Evolutionary conservation across 352 stramenopile genomes (phyloP).

Genomic region (Phytophthora foliorum): DNA sequence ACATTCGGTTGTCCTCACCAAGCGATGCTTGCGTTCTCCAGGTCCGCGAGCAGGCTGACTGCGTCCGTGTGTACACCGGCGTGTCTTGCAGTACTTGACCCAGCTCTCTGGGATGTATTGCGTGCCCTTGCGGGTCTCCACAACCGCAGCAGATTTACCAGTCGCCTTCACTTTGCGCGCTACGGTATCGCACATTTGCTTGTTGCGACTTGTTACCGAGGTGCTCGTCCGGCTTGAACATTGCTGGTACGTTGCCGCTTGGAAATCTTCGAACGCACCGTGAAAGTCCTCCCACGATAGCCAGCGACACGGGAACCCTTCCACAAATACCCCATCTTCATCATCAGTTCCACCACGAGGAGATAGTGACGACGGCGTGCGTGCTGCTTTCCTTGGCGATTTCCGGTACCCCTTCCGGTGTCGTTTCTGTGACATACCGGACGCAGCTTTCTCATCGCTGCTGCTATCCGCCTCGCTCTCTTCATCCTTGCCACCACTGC

Average conservation of each 20-base stretch:
- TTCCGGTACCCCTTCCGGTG: neutral
- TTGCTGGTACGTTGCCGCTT: no score
- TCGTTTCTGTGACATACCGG: conserved; percentile 3
- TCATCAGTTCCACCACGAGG: neutral
- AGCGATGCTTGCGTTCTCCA: neutral
- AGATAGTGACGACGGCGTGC: neutral
- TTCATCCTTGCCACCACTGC: no score
- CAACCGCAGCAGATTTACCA: neutral
- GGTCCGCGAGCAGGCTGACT: neutral
- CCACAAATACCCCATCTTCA: neutral
- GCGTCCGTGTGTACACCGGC: neutral
- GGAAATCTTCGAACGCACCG: no score
- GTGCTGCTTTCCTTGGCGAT: no score
- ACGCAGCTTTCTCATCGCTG: neutral
- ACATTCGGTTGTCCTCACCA: neutral
- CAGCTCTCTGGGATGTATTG: neutral
- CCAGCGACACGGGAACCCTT: neutral
- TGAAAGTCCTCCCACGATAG: neutral
- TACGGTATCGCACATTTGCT: neutral
- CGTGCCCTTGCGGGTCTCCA: neutral
- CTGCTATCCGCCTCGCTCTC: neutral
- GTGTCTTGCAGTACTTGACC: neutral
- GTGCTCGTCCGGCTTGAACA: no score
- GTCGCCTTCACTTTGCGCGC: neutral
- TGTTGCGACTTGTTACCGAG: neutral